These are phyloP conservation scores for Pseudonitzschia pungens DNA, from an alignment of 108 stramenopile species.

Conservation along the genomic window DNA sequence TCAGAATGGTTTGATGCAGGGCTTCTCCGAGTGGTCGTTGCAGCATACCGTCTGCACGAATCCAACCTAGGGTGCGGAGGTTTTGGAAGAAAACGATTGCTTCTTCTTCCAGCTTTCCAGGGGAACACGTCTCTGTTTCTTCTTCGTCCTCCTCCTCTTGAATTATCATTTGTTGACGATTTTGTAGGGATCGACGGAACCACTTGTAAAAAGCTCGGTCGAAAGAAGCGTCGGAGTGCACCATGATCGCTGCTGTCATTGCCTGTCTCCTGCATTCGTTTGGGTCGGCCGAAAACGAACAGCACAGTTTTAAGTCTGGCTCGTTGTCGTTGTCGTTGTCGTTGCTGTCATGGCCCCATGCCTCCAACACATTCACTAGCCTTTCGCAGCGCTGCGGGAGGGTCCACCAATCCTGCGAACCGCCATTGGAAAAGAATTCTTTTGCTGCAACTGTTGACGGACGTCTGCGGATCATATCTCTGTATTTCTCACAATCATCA, in stretches of 20 bases:
- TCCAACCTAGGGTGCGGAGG: slow-evolving; percentile 59
- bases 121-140: slow-evolving; percentile 4
- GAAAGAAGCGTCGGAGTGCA: slow-evolving; percentile 39
- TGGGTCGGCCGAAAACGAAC: slow-evolving; percentile 41
- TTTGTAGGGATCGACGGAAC: slow-evolving; percentile 43
- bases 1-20: slow-evolving; percentile 45
- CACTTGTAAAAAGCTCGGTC: slow-evolving; percentile 42
- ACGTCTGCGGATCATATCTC: slow-evolving; percentile 9
- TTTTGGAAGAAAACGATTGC: slow-evolving; percentile 36
- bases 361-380: slow-evolving; percentile 24
- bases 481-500: background rate
- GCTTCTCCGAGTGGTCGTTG: slow-evolving; percentile 46
- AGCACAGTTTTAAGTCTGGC: slow-evolving; percentile 1
- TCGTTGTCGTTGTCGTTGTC: background rate
- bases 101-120: slow-evolving; percentile 7
- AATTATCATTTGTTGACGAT: slow-evolving; percentile 41
- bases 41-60: slow-evolving; percentile 41
- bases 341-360: slow-evolving; percentile 18
- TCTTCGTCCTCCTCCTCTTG: slow-evolving; percentile 36
- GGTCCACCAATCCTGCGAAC: slow-evolving; percentile 31
- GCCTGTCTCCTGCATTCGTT: slow-evolving; percentile 50
- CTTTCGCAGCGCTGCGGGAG: slow-evolving; percentile 40
- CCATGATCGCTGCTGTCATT: slow-evolving; percentile 62
- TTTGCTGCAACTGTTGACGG: slow-evolving; percentile 37
- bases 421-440: slow-evolving; percentile 37